Evolutionary conservation across 768 basidiomycete genomes (phyloP).

Genomic region (Chalciporus piperatus): DNA sequence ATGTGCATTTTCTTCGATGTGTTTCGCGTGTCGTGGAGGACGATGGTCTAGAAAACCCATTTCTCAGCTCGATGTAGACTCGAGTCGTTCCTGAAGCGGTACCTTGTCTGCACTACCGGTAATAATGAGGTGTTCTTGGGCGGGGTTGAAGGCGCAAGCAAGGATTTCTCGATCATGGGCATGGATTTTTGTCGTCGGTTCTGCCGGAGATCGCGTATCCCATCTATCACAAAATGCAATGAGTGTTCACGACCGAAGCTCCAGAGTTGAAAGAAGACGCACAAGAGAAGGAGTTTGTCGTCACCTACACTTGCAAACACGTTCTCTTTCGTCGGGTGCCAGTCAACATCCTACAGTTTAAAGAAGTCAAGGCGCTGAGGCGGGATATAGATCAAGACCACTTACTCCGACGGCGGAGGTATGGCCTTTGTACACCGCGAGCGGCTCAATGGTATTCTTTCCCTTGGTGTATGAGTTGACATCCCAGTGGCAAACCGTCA

Average conservation of each 20-base stretch:
- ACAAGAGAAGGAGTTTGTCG: slow-evolving; percentile 94
- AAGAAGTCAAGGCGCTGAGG: neutral
- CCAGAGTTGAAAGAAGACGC: slow-evolving; percentile 28
- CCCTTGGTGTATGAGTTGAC: slow-evolving; percentile 82
- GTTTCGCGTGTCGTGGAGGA: slow-evolving; percentile 81
- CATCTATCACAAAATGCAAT: slow-evolving; percentile 53
- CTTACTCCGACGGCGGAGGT: slow-evolving; percentile 88
- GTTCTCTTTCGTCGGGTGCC: slow-evolving; percentile 81
- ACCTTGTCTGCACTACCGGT: slow-evolving; percentile 97
- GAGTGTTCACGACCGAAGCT: neutral
- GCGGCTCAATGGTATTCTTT: slow-evolving; percentile 78
- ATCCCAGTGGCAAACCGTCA: slow-evolving; percentile 97
- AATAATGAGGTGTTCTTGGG: slow-evolving; percentile 70
- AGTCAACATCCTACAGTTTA: slow-evolving; percentile 86
- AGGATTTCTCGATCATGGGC: slow-evolving; percentile 93
- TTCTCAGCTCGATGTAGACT: neutral
- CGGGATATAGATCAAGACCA: slow-evolving; percentile 4
- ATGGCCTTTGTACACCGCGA: slow-evolving; percentile 83
- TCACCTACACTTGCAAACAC: slow-evolving; percentile 95
- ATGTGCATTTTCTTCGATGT: slow-evolving; percentile 78
- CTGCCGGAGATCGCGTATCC: slow-evolving; percentile 79
- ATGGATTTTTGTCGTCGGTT: slow-evolving; percentile 69
- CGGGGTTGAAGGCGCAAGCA: slow-evolving; percentile 86
- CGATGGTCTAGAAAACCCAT: slow-evolving; percentile 59
- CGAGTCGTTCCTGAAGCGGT: slow-evolving; percentile 11